Evolutionary conservation across 225 moss, liverwort and hornwort genomes (phyloP).

Genomic region (Pseudoscleropodium purum): DNA sequence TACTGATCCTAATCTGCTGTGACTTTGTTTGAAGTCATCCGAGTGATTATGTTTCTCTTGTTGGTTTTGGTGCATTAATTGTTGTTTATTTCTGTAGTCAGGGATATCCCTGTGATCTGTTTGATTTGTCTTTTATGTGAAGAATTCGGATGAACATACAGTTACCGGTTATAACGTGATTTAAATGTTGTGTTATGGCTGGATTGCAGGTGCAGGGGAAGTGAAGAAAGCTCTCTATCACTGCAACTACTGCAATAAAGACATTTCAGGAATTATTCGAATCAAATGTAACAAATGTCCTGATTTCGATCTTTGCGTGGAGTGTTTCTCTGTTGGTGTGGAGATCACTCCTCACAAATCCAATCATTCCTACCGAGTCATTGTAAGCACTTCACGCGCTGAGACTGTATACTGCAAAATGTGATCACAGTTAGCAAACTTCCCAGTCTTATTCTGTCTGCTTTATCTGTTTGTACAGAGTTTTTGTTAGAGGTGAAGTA

Average conservation of each 20-base stretch:
- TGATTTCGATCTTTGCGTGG: constrained; percentile 95
- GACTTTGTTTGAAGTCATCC: not conserved
- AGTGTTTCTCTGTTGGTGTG: constrained; percentile 97
- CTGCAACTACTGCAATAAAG: constrained; percentile 93
- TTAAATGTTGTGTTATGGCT: not conserved
- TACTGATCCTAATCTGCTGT: not conserved
- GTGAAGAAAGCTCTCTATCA: constrained; percentile 92
- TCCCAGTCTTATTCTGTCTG: not conserved
- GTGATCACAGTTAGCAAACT: not conserved
- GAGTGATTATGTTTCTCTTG: not conserved
- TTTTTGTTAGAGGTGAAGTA: not conserved
- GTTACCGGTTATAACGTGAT: not conserved
- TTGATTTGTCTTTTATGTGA: not conserved
- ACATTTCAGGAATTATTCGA: constrained; percentile 89
- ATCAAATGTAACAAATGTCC: constrained; percentile 91
- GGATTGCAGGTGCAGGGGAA: constrained; percentile 56
- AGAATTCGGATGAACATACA: not conserved
- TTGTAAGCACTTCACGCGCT: constrained; percentile 36
- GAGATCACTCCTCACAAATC: constrained; percentile 93
- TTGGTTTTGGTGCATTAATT: not conserved
- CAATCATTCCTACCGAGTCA: constrained; percentile 91
- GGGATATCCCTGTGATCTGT: not conserved
- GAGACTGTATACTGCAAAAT: not conserved
- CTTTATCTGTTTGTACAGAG: not conserved
- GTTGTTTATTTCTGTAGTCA: not conserved